Evolutionary conservation across 2,329 filamentous ascomycete species (phyloP).

Genomic region (Pestalotiopsis sp.): DNA sequence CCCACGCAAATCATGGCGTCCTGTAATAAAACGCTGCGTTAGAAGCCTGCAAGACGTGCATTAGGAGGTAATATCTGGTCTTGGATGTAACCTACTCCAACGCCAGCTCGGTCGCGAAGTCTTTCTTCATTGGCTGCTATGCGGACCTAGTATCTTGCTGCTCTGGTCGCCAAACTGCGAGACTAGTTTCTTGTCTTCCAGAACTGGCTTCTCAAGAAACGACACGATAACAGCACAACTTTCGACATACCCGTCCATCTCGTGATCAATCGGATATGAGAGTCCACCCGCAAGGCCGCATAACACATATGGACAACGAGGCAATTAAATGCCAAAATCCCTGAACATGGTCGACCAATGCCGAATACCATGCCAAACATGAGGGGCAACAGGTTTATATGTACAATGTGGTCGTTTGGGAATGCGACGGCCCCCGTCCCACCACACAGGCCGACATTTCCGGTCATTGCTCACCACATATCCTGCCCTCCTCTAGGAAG

Average conservation of each 20-base stretch:
- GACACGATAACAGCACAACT: not conserved
- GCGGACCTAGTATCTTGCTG: not conserved
- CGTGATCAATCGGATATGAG: not conserved
- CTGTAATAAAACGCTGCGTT: not conserved
- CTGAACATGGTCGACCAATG: not conserved
- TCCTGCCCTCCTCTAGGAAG: not conserved
- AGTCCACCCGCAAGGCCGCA: not conserved
- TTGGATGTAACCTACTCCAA: not conserved
- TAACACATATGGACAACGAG: not conserved
- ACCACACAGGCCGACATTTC: not conserved
- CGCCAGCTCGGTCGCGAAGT: not conserved
- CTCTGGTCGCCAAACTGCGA: not conserved
- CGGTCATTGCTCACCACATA: not conserved
- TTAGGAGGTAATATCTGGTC: not conserved
- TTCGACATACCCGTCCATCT: not conserved
- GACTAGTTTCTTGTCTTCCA: not conserved
- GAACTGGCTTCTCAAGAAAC: not conserved
- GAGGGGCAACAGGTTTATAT: not conserved
- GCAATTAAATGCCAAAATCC: not conserved
- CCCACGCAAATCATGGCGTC: not conserved
- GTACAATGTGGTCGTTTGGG: not conserved
- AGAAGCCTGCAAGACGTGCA: not conserved
- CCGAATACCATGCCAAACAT: not conserved
- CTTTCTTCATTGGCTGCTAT: not conserved
- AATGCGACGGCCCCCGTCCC: not conserved